phyloP scores from a whole-genome alignment of 78 protist genomes.

The Bodo saltans region DNA sequence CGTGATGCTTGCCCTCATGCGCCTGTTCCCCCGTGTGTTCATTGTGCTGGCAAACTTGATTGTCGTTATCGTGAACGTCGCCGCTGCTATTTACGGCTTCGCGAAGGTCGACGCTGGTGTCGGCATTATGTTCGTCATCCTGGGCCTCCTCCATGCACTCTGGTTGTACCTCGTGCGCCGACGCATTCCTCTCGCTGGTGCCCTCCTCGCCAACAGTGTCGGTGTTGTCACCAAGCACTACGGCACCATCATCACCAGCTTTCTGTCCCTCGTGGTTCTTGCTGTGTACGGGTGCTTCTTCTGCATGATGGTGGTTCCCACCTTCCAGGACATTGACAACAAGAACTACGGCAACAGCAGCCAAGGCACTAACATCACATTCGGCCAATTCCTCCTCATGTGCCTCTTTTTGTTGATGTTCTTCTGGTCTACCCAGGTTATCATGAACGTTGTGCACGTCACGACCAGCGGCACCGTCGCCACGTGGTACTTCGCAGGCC shows the following conservation, averaged over 20 bases:
- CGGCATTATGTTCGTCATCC: neutral
- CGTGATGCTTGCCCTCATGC: neutral
- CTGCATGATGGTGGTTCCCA: neutral
- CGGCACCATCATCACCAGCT: neutral
- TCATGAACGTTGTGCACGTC: slow-evolving; percentile 63
- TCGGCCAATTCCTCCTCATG: neutral
- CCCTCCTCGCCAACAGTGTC: neutral
- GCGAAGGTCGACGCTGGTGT: neutral
- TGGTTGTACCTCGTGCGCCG: neutral
- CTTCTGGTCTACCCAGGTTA: slow-evolving; percentile 57
- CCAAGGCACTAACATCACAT: neutral
- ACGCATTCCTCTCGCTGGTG: slow-evolving; percentile 23
- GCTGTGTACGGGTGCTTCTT: neutral
- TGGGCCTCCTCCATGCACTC: neutral
- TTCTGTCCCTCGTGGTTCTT: neutral
- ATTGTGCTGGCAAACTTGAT: neutral
- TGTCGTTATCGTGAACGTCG: neutral
- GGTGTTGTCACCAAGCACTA: neutral
- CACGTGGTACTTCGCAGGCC: slow-evolving; percentile 56
- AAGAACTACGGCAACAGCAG: neutral
- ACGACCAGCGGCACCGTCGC: slow-evolving; percentile 57
- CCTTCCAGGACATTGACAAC: neutral
- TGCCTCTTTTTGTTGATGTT: slow-evolving; percentile 39
- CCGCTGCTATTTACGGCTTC: neutral
- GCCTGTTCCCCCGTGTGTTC: neutral